Evolutionary conservation across 2,329 filamentous ascomycete genomes (phyloP).

Genomic region (Orbilia oligospora): DNA sequence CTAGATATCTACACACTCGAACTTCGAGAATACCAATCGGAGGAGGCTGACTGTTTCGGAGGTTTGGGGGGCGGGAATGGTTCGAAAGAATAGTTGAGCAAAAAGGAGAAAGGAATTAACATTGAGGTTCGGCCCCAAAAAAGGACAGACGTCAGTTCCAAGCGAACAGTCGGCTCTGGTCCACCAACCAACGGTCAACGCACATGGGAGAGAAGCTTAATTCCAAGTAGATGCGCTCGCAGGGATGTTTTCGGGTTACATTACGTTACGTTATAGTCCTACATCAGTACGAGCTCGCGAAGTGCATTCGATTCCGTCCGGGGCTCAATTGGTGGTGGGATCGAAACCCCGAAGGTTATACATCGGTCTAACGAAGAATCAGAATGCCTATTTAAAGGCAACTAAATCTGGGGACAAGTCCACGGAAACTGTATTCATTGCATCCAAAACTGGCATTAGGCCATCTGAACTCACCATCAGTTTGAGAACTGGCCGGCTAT

Average conservation of each 20-base stretch:
- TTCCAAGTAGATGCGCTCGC: slow-evolving; percentile 10
- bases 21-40: neutral
- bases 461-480: neutral
- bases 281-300: too few species aligned
- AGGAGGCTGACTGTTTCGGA: slow-evolving; percentile 13
- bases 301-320: neutral
- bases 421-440: neutral
- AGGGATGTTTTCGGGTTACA: slow-evolving; percentile 18
- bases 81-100: neutral
- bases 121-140: slow-evolving; percentile 38
- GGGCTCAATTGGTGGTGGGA: neutral
- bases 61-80: slow-evolving; percentile 31
- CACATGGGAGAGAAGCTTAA: slow-evolving; percentile 18
- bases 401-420: neutral
- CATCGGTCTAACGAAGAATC: neutral
- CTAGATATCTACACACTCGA: neutral
- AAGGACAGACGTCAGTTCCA: slow-evolving; percentile 50
- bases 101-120: slow-evolving; percentile 28
- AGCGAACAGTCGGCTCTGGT: slow-evolving; percentile 22
- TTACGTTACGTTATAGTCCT: neutral
- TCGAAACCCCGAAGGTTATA: neutral
- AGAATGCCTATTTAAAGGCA: neutral
- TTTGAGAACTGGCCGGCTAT: neutral
- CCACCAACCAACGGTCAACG: slow-evolving; percentile 1
- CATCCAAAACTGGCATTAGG: neutral